Percentiles rank a stretch among this genome's conserved stretches.
Conservation (phyloP, 805 yeast species). For the Candida coquimbonensis region DNA sequence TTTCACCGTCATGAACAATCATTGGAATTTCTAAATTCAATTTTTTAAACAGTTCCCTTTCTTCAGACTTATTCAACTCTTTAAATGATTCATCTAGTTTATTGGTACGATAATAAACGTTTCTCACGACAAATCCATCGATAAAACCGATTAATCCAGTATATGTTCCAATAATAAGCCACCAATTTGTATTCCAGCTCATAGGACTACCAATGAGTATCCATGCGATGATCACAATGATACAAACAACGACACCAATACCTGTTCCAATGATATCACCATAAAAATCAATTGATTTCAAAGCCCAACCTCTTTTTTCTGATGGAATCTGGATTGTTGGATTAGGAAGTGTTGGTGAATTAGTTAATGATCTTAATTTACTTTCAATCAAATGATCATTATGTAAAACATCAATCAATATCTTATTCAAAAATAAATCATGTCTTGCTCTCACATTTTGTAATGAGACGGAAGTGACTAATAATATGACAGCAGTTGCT, state of each 20-base stretch:
- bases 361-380: slow-evolving; percentile 1
- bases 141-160: slow-evolving; percentile 7
- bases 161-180: slow-evolving; percentile 8
- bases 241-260: slow-evolving; percentile 3
- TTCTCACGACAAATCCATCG: slow-evolving; percentile 9
- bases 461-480: slow-evolving; percentile 5
- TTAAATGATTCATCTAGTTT: slow-evolving; percentile 1
- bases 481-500: slow-evolving; percentile 3
- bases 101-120: slow-evolving; percentile 6
- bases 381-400: slow-evolving; percentile 2
- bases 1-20: neutral
- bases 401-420: slow-evolving; percentile 2
- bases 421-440: slow-evolving; percentile 1
- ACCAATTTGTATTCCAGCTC: slow-evolving; percentile 8
- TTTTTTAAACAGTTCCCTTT: neutral
- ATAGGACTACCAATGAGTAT: slow-evolving; percentile 4
- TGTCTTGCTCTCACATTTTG: slow-evolving; percentile 9
- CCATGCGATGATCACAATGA: slow-evolving; percentile 3
- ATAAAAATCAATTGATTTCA: slow-evolving; percentile 4
- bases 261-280: slow-evolving; percentile 8
- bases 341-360: neutral
- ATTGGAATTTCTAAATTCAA: slow-evolving; percentile 2
- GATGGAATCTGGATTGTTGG: neutral
- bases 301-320: neutral
- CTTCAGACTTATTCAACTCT: slow-evolving; percentile 1